Base-by-base conservation (phyloP, 2,329 filamentous ascomycete species). In the Cercospora beticola region DNA sequence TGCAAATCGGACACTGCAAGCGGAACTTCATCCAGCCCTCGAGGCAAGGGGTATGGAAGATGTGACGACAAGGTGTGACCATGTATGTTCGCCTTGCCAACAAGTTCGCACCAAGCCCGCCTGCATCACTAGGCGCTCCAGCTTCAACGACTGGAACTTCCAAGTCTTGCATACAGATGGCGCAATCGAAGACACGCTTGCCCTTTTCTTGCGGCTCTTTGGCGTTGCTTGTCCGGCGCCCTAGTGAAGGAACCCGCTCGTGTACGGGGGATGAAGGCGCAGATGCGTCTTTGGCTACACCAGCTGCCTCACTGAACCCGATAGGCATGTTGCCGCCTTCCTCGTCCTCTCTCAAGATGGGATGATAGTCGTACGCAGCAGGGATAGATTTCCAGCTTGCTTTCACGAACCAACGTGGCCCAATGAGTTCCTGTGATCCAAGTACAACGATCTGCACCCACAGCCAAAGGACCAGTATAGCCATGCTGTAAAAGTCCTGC, bases 1-100 rank as follows among this genome's bases (percentile, higher is more conserved):
- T 86, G 81, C 95, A 98, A 73, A 97, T 97, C 0, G 95, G 95
- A 81, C 95, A 99, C 82, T 97, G 93, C 76, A 99, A 81, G 67
- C 94, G 84, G 79, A 96, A 93, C 77, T 92, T 87, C 91, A 99
- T 95, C 95, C 95, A 98, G 46, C 93, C 93, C 81, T 98, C 94
- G 73, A 99, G 82, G 80, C 95, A 99, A 33, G 86, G 84, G 66
- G 90, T 95, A 78, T 99, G 95, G 79, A 99, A 99, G 60, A 98
- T 93, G 82, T 99, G 95, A 65, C 94, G 85, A 80, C 95, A 99
- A 59, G 95, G 95, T 67, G 95, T 99, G 23, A 98, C 92, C 95
- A 99, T 99, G 81, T 98, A 98, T 74, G 87, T 85, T 61, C 94
- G 87, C 69, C 94, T 85, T 33, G 92, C 91, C 73, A 98, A 84